Evolutionary conservation across 2,329 filamentous ascomycete genomes (phyloP), one percentile per base, ranked within the genome.

Genomic region (Epichloe sibirici): DNA sequence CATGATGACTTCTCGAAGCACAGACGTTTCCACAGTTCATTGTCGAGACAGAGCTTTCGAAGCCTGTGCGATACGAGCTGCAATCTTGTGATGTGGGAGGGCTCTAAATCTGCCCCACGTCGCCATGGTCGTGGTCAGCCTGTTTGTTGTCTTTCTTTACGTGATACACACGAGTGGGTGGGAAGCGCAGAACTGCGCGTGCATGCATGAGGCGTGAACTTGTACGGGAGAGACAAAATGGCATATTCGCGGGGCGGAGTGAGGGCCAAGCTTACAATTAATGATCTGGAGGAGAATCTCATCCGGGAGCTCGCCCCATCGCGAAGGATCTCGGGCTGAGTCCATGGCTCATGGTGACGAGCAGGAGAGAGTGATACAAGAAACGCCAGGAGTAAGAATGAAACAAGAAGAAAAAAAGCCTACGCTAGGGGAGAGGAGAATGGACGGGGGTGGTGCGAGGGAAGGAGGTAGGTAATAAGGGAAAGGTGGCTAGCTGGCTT

Each of bases 1-100:
- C 83, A 84, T 37, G 74, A 65, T 15, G 88, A 91, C 53, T 82
- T 73, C 38, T 83, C 75, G 65, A 93, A 88, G 65, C 86, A 90
- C 63, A 83, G 75, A 3, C 76, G 70, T 56, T 85, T 85, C 90
- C 90, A 96, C 38, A 91, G 72, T 40, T 74, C 77, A 60, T 86
- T 79, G 63, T 95, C 88, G 53, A 88, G 82, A 40, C 81, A 84
- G 43, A 93, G 72, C 34, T 72, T 67, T 31, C 83, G 76, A 54
- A 91, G 79, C 45, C 74, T 76, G 57, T 74, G 80, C 28, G 82
- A 91, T 12, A 88, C 80, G 21, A 78, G 75, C 67, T 90, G 88
- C 37, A 91, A 71, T 52, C 68, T 75, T 53, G 85, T 79, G 55
- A 90, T 59, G 45, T 66, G 55, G 34, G 58, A 57, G 31, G 68